A percentile compares a stretch with the other conserved stretches of the same genome.
These are phyloP conservation scores for Umbelopsis sp. DNA, from an alignment of 192 early-diverging fungal genomes.

Conservation along the genomic window DNA sequence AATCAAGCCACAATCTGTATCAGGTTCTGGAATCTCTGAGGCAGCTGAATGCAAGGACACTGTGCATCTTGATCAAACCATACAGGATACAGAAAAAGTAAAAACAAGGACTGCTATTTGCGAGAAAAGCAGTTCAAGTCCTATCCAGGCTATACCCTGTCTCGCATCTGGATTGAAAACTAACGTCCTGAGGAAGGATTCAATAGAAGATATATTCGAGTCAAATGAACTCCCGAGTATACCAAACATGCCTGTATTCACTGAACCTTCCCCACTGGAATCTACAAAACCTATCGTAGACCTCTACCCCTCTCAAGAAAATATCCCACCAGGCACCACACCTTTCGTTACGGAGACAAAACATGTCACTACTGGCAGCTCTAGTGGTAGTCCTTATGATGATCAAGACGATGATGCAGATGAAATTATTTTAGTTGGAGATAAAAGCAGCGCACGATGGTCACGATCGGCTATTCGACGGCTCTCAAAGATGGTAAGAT, in stretches of 20 bases:
- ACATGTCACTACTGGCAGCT: background rate
- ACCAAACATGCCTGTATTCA: background rate
- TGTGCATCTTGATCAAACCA: no score
- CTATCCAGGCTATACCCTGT: no score
- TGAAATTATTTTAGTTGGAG: background rate
- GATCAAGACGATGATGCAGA: conserved; percentile 3
- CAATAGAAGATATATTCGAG: background rate
- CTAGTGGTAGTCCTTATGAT: background rate
- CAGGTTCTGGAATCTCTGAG: no score
- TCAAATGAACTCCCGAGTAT: background rate
- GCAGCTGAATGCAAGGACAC: no score
- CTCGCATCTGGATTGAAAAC: no score
- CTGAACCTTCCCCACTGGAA: background rate
- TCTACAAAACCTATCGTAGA: background rate
- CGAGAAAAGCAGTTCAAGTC: no score
- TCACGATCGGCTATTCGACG: background rate
- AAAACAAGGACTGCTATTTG: no score
- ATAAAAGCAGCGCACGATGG: background rate
- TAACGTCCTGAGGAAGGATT: background rate
- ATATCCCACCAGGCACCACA: background rate
- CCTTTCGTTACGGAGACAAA: background rate
- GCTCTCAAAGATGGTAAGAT: background rate
- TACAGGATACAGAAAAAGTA: no score
- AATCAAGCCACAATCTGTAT: no score
- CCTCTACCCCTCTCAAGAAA: background rate